Base-by-base conservation (phyloP, 73 alveolate genomes). In the Symbiodinium natans region DNA sequence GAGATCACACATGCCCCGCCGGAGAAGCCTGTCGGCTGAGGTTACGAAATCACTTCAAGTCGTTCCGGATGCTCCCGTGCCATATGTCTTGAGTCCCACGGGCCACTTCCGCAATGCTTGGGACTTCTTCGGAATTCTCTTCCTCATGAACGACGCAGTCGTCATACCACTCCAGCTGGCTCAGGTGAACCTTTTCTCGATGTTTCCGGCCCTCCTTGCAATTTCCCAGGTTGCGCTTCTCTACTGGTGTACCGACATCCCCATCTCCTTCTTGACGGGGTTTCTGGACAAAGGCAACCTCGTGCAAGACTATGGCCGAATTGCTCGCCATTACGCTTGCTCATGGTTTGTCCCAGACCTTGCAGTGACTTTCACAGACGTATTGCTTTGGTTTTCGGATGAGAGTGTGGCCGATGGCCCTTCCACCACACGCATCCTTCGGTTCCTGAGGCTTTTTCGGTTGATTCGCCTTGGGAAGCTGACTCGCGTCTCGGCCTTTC, bases 181-280 rank as follows among this genome's bases (percentile, higher is more conserved):
- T 1, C 42, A 36, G 17, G 59, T 25, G 34, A 38, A 38, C 23
- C 48, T 82, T 36, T 38, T 23, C 63, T 17, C 89, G 15, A 25
- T 82, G 42, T 38, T 25, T 23, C 56, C 89, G 17, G 25, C 17
- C 89, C 31, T 82, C 11, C 59, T 29, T 23, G 34, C 23, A 21
- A 36, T 82, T 10, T 38, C 59, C 36, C 56, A 38, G 40, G 36
- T 39, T 2, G 56, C 59, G 85, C 86, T 88, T 34, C 43, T 88
- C 73, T 88, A 88, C n/a, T 88, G 95, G 95, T 88, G 46, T 82
- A 21, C 75, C 54, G 95, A 88, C 46, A 88, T 88, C 33, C n/a
- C 75, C 86, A 17, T 88, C 46, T 88, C 95, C 42, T 88, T 88
- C 77, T 10, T 88, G 31, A 88, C 95, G 11, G 95, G 94, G 17